Base-by-base conservation (phyloP, 805 yeast genomes). In the Suhomyces xylopsoci region DNA sequence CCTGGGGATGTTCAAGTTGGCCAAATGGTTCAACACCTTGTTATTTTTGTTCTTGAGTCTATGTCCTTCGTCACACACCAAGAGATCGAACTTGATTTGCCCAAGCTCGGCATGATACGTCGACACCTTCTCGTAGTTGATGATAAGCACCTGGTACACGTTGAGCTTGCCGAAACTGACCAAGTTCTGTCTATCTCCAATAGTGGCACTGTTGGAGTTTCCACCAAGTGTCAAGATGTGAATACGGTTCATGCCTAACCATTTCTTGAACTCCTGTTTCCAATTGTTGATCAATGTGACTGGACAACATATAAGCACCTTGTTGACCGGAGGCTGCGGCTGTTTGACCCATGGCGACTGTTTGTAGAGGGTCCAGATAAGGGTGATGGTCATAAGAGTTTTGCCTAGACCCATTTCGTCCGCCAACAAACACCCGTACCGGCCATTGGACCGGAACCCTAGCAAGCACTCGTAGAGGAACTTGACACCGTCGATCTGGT, bases 341-440 rank as follows among this genome's bases (percentile, higher is more conserved):
- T 56, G 60, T 1, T 46, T 45, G 1, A 52, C 48, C 22, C 54
- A 53, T 0, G 92, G 90, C 14, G 81, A 79, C 58, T 88, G 90
- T 56, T 80, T 85, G 17, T 90, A 66, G 17, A 94, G 67, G 0
- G 97, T 90, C 96, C 96, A 90, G 3, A 93, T 78, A 41, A 90
- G 66, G 0, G 96, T 64, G 5, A 94, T 93, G 0, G 97, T 83
- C 81, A 86, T 92, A 42, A 94, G 69, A 0, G 98, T 92, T 51
- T 75, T 75, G 2, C 97, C 97, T 15, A 94, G 73, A 0, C 99
- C 99, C 99, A 94, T 94, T 61, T 93, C 98, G 68, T 94, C 99
- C 0, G 99, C 99, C 43, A 94, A 68, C 5, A 94, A 70, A 2
- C 93, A 92, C 0, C 99, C 98, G 43, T 69, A 59, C 0, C 81